These are phyloP conservation scores for Mychonastes homosphaera DNA, from an alignment of 139 green algal species.

Conservation along the genomic window DNA sequence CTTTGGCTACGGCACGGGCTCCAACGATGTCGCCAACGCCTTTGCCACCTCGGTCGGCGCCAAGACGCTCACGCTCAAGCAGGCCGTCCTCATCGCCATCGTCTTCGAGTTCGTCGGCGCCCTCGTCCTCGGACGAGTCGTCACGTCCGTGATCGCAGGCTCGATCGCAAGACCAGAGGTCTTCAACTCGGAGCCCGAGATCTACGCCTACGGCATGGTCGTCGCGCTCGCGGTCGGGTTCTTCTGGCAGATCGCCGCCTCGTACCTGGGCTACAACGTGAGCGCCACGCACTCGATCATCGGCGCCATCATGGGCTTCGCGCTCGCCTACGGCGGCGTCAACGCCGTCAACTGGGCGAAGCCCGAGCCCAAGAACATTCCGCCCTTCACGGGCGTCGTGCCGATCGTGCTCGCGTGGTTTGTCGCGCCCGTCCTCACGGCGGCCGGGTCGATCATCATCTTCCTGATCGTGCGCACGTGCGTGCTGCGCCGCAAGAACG, in stretches of 20 bases:
- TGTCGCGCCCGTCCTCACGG: slow-evolving; percentile 45
- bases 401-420: slow-evolving; percentile 54
- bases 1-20: slow-evolving; percentile 22
- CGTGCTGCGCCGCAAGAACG: slow-evolving; percentile 33
- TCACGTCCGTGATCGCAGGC: slow-evolving; percentile 28
- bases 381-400: slow-evolving; percentile 29
- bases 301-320: slow-evolving; percentile 38
- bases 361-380: slow-evolving; percentile 22
- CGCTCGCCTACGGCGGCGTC: slow-evolving; percentile 16
- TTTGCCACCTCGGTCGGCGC: slow-evolving; percentile 38
- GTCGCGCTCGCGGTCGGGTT: slow-evolving; percentile 20
- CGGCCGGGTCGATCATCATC: slow-evolving; percentile 15
- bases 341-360: slow-evolving; percentile 27
- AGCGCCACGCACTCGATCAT: slow-evolving; percentile 45
- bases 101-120: slow-evolving; percentile 34
- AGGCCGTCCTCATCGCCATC: slow-evolving; percentile 19
- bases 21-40: slow-evolving; percentile 34
- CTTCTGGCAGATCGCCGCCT: slow-evolving; percentile 31
- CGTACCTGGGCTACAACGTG: slow-evolving; percentile 39
- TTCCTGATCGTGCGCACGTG: slow-evolving; percentile 22
- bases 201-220: slow-evolving; percentile 40
- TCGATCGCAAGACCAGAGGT: slow-evolving; percentile 14
- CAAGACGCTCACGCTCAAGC: slow-evolving; percentile 32
- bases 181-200: slow-evolving; percentile 15
- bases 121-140: slow-evolving; percentile 25